Base-by-base conservation (phyloP, 169 alveolate genomes). In the Perkinsus olseni region DNA sequence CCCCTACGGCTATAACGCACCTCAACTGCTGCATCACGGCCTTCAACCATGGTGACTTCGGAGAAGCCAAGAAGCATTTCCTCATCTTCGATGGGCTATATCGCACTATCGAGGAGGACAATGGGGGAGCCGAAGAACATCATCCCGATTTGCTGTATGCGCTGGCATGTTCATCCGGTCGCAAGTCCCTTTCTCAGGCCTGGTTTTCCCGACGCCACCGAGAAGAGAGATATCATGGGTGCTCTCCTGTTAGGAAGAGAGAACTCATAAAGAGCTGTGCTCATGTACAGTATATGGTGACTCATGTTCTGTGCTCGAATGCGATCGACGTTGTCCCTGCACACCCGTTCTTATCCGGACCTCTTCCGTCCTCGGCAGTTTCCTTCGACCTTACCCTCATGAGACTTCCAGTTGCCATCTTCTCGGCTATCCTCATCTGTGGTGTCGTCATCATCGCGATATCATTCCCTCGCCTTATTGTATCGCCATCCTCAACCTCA, bases 21-120 rank as follows among this genome's bases (percentile, higher is more conserved):
- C 94, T 97, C 91, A 98, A 98, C 93, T 98, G 96, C 93, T 95
- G 97, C 36, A 94, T 98, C 31, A 95, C 97, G 74, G 94, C 97
- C 74, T 93, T 94, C 92, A 96, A 95, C 94, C 96, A 95, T 74
- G 97, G 97, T 17, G 94, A 95, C 74, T 39, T 92, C 21, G 95
- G 93, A 24, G 97, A 96, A 93, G 98, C 98, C 13, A 92, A 82
- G 82, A 62, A 91, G 17, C 82, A 62, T 28, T 62, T 62, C 34
- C 82, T 62, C 82, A 62, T 62, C 1, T 62, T 62, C 34, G 82
- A 62, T 28, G 82, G 82, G 34, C 28, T 13, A 62, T 62, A 62
- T 28, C 82, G 17, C 8, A 24, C 28, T 21, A 13, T 62, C 37
- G 8, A 62, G 82, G 82, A 62, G 28, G 0, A 3, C 36, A 24